Base-by-base conservation (phyloP, 768 basidiomycete genomes). In the Obba rivulosa region DNA sequence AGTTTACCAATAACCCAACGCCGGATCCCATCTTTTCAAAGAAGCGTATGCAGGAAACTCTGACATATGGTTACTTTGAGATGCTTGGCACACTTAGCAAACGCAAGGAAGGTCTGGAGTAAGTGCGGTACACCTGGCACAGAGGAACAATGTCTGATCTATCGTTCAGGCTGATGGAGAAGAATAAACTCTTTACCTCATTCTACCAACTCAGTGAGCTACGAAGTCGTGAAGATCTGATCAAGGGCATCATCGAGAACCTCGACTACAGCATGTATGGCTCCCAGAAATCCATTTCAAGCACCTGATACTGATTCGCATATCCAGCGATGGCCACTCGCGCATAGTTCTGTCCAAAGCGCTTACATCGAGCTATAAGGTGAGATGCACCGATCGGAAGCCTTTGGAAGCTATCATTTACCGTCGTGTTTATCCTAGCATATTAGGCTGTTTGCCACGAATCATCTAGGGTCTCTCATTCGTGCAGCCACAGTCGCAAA, bases 151-250 rank as follows among this genome's bases (percentile, higher is more conserved):
- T 21, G 28, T 13, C 39, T 22, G 17, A 35, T 0, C 8, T 14
- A 2, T 3, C 24, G 3, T 14, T 4, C 51, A 95, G 94, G 38
- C 68, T 98, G 13, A 69, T 99, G 65, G 92, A 96, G 66, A 88
- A 88, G 57, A 87, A 87, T 67, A 89, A 87, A 59, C 78, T 97
- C 22, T 98, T 97, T 65, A 98, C 93, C 0, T 86, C 90, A 0
- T 94, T 98, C 65, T 98, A 98, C 62, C 94, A 93, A 62, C 69
- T 98, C 38, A 91, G 87, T 60, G 96, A 98, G 61, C 75, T 97
- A 31, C 77, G 86, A 21, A 87, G 86, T 65, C 77, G 96, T 34
- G 93, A 97, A 60, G 94, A 98, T 62, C 73, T 99, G 39, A 89
- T 94, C 49, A 90, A 85, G 57, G 84, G 82, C 2, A 90, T 96